Base-by-base conservation (phyloP, 257 asterid genomes). In the Scutellaria barbata region DNA sequence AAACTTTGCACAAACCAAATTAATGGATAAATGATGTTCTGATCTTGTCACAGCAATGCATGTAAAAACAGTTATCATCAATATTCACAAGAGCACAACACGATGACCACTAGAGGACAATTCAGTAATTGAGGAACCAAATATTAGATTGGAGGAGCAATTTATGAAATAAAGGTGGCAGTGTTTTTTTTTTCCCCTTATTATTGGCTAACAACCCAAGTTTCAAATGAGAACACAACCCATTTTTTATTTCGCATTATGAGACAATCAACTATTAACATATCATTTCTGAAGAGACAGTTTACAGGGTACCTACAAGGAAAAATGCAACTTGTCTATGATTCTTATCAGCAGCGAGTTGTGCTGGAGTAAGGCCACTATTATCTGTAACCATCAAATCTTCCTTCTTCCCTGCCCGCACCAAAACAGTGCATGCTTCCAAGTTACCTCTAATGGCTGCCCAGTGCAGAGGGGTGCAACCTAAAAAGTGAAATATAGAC, bases 361-460 rank as follows among this genome's bases (percentile, higher is more conserved):
- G 99, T 2, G 99, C 99, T 48, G 99, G 99, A 33, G 99, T 94
- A 71, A 91, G 89, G 72, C 99, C 98, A 59, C 96, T 85, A 76
- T 88, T 87, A 81, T 94, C 99, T 33, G 88, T 84, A 66, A 91
- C 78, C 83, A 87, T 87, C 82, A 94, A 89, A 74, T 94, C 99
- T 77, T 91, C 95, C 79, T 87, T 91, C 85, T 94, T 91, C 71
- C 99, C 99, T 52, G 99, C 95, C 81, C 88, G 97, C 73, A 94
- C 98, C 86, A 94, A 85, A 80, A 94, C 96, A 46, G 98, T 94
- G 89, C 99, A 94, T 68, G 99, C 99, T 84, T 94, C 99, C 77
- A 94, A 80, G 69, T 91, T 86, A 71, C 96, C 99, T 85, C 92
- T 86, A 60, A 89, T 89, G 77, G 99, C 98, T 80, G 98, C 96